Evolutionary conservation across 2,329 filamentous ascomycete species (phyloP), one percentile per base, ranked within the genome.

Genomic region (Westerdykella ornata): DNA sequence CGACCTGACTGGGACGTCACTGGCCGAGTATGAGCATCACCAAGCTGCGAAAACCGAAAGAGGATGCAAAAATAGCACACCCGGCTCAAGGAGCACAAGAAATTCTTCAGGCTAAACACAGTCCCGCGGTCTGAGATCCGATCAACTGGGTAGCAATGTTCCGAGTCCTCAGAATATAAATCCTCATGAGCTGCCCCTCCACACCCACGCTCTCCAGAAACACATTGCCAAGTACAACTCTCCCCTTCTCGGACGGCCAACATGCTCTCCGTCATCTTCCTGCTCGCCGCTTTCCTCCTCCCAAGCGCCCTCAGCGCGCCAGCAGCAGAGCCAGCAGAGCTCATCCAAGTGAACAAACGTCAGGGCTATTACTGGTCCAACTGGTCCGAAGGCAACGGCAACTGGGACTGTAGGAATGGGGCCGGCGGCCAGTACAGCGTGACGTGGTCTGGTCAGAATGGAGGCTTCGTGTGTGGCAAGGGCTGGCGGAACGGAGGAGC

Each of bases 401-500:
- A 37, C 15, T 13, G 18, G 14, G 37, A 19, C 18, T 41, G 34
- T 16, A 14, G n/a, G 5, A 36, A 41, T 20, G 16, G 20, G 14
- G 19, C 14, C 17, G 34, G 34, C 33, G 39, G 39, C 13, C 5
- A 12, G 16, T 41, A 36, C 17, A 35, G 13, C 12, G 31, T 31
- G 16, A 20, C 32, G 12, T 41, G 39, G 33, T 35, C 38, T 15
- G 35, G 42, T 5, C 13, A 8, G 7, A 26, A 16, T 20, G 41
- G 41, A 11, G 30, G 30, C 4, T 38, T 39, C 22, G 41, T 38
- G 3, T 32, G 35, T 35, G 41, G 41, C 15, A 43, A 32, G 15
- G 41, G 35, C 28, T 38, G 35, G 35, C 14, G 22, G 6, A 26
- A 26, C 18, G 42, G 33, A 28, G 35, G 38, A 9, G 22, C 31